Conservation (phyloP, 164 flowering plant species). For the Kalanchoe fedtschenkoi region DNA sequence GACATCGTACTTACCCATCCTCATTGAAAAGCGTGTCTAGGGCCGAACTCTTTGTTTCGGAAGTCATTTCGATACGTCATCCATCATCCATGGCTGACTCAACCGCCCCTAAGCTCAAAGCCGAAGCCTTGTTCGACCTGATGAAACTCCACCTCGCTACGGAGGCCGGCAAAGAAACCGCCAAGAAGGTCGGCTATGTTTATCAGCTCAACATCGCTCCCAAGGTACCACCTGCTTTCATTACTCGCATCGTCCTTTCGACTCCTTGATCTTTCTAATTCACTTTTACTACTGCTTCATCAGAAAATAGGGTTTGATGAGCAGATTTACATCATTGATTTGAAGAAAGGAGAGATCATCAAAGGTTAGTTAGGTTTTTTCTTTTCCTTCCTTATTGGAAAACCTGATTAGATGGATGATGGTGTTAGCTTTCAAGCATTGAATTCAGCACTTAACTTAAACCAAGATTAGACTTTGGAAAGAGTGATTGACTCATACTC, state of each 20-base stretch:
- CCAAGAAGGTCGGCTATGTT: constrained; percentile 72
- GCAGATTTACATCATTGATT: constrained; percentile 57
- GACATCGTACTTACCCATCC: not conserved
- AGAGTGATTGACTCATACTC: no score
- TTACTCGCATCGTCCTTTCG: not conserved
- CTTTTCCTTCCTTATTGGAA: not conserved
- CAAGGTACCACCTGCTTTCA: constrained; percentile 37
- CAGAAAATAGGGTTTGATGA: constrained; percentile 87
- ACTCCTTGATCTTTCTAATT: not conserved
- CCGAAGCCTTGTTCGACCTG: constrained; percentile 66
- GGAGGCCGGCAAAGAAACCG: constrained; percentile 65
- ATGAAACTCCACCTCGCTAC: constrained; percentile 72
- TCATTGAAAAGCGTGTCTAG: constrained; percentile 6
- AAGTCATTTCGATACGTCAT: not conserved
- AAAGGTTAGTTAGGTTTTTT: constrained; percentile 59
- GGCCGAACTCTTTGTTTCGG: no score
- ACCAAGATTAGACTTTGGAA: no score
- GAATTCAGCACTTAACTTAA: no score
- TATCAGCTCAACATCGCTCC: constrained; percentile 84
- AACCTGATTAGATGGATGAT: not conserved
- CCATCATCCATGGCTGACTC: constrained; percentile 8
- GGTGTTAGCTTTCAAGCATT: not conserved
- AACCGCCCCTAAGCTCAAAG: constrained; percentile 33
- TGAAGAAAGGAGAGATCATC: constrained; percentile 87
- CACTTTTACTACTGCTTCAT: constrained; percentile 1